Evolutionary conservation across 1,139 yeast species (phyloP).

Genomic region (Diutina siamensis): DNA sequence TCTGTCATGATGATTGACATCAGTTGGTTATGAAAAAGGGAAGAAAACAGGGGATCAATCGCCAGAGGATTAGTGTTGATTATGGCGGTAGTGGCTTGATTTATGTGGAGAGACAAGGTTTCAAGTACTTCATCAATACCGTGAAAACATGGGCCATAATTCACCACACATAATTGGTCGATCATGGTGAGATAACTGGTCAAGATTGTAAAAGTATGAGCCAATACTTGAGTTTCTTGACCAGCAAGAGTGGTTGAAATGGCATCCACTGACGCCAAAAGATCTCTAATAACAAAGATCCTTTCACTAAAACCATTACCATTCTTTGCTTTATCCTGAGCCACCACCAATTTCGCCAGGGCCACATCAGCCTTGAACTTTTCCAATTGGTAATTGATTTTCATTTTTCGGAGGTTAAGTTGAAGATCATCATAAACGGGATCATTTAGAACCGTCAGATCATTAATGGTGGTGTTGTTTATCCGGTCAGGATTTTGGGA

Average conservation of each 20-base stretch:
- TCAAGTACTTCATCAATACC: not conserved
- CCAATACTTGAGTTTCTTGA: too few species aligned
- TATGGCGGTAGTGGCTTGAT: not conserved
- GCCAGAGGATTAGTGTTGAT: not conserved
- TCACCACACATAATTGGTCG: not conserved
- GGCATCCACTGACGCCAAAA: not conserved
- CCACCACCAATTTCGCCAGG: not conserved
- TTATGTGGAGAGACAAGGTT: not conserved
- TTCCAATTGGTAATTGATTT: slow-evolving; percentile 6
- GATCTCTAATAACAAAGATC: not conserved
- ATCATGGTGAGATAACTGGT: not conserved
- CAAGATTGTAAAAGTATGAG: not conserved
- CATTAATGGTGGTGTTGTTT: slow-evolving; percentile 7
- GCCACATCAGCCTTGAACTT: not conserved
- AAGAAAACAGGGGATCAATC: not conserved
- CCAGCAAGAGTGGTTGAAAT: too few species aligned
- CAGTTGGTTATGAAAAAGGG: not conserved
- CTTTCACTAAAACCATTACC: not conserved
- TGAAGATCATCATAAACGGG: slow-evolving; percentile 12
- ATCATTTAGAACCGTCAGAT: slow-evolving; percentile 6
- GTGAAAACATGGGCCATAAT: not conserved
- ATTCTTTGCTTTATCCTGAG: not conserved
- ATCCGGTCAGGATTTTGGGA: not conserved
- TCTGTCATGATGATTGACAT: not conserved
- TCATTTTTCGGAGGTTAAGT: slow-evolving; percentile 12